Base-by-base conservation (phyloP, 768 basidiomycete species). In the Boletus sp. region DNA sequence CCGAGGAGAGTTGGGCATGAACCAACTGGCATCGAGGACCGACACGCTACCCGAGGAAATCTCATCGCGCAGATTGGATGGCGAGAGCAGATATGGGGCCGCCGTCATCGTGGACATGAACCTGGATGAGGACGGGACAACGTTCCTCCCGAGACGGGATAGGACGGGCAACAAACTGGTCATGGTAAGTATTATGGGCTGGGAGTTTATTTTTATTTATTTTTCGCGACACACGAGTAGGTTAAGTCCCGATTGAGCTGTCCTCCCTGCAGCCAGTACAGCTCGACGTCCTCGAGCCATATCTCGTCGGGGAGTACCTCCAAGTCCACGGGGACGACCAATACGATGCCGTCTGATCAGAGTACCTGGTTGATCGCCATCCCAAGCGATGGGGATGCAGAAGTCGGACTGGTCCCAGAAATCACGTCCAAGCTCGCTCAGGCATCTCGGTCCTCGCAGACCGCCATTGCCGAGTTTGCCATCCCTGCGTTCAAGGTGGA, bases 341-440 rank as follows among this genome's bases (percentile, higher is more conserved):
- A 56, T n/a, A 56, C 61, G 58, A 97, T 97, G 94, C 94, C 94
- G 56, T 95, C 93, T 69, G 94, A 97, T 79, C 88, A 95, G 72
- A 90, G 90, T 61, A 95, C 93, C 64, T 98, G 95, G 95, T 76
- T 98, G 62, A 80, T 97, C 58, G 80, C 94, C 42, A 84, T 92
- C 3, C 95, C 95, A 12, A 82, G 86, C 61, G 87, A 93, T 71
- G 92, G 91, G 18, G 92, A 97, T 65, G 80, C 92, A 0, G 90
- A 91, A 57, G 85, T n/a, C n/a, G n/a, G 86, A 7, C 74, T 91
- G 32, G 72, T 80, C 47, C 84, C 87, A 61, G 89, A 90, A 59
- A 67, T 92, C 17, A 45, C 77, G 10, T 70, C 83, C 20, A 91
- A 89, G 68, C 78, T 94, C 37, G 71, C 74, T 18, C 77, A 83